phyloP scores from a whole-genome alignment of 116 monocot species.

The Papilionanthe hybrid region DNA sequence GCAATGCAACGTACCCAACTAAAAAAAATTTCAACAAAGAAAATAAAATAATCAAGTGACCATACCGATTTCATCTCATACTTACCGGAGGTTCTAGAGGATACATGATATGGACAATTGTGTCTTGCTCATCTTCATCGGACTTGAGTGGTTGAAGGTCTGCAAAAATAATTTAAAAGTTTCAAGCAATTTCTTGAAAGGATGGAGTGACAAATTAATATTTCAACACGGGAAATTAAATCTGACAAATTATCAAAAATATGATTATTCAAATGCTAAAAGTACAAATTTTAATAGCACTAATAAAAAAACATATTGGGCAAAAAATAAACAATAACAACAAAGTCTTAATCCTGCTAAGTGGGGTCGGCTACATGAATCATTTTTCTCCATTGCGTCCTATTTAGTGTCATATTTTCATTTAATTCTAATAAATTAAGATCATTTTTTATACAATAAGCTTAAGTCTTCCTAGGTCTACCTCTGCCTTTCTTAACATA shows the following conservation, averaged over 20 bases:
- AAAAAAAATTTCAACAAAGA: not conserved
- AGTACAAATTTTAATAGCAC: not conserved
- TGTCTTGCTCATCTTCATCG: conserved; percentile 80
- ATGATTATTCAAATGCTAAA: no score
- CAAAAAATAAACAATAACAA: no score
- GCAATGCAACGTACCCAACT: no score
- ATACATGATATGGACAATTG: conserved; percentile 86
- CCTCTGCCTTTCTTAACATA: no score
- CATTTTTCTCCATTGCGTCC: no score
- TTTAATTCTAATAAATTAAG: no score
- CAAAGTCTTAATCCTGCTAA: no score
- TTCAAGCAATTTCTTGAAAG: not conserved
- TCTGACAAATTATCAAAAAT: not conserved
- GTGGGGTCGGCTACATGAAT: no score
- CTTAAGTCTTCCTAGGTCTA: no score
- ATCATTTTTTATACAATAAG: no score
- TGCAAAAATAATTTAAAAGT: conserved; percentile 18
- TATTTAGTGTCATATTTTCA: no score
- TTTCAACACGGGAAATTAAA: not conserved
- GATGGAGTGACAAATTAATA: not conserved
- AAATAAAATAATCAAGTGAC: not conserved
- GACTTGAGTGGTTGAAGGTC: conserved; percentile 76
- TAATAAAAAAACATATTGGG: not conserved
- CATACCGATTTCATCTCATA: not conserved
- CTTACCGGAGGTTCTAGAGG: conserved; percentile 89